phyloP scores from a whole-genome alignment of 1,284 basidiomycete genomes.

The Earliella scabrosa region DNA sequence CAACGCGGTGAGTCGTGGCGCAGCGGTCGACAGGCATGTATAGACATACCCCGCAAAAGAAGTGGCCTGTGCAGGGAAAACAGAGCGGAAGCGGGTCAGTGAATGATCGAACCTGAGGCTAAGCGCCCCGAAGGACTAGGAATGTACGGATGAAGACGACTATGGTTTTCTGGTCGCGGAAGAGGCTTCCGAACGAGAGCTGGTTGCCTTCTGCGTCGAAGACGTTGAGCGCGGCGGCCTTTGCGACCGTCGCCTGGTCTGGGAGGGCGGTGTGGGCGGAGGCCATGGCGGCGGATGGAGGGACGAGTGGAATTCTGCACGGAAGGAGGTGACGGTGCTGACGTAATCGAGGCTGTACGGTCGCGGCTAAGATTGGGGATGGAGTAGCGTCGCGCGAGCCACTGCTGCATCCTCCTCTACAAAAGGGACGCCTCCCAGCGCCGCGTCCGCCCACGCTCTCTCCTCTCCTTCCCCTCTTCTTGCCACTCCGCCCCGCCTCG shows the following conservation, averaged over 20 bases:
- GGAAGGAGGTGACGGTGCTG: background rate
- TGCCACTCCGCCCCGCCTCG: slow-evolving; percentile 20
- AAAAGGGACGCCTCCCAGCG: background rate
- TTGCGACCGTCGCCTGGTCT: slow-evolving; percentile 31
- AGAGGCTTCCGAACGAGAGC: slow-evolving; percentile 54
- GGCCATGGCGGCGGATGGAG: background rate
- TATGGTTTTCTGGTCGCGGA: slow-evolving; percentile 52
- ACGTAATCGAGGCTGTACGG: slow-evolving; percentile 7
- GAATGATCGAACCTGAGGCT: background rate
- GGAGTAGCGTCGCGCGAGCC: background rate
- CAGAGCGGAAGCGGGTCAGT: background rate
- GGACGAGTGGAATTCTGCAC: background rate
- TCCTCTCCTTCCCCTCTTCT: background rate
- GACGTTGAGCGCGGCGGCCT: slow-evolving; percentile 44
- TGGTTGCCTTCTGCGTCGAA: slow-evolving; percentile 47
- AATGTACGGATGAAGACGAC: slow-evolving; percentile 67
- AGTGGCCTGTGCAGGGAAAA: slow-evolving; percentile 51
- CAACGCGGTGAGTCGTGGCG: background rate
- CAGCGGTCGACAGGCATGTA: background rate
- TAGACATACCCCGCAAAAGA: slow-evolving; percentile 64
- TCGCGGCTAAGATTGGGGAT: background rate
- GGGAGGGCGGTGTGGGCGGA: slow-evolving; percentile 10
- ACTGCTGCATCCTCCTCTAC: background rate
- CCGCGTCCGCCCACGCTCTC: background rate
- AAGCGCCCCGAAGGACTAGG: slow-evolving; percentile 7